phyloP scores from a whole-genome alignment of 192 early-diverging fungal genomes.

The Entomortierella chlamydospora region DNA sequence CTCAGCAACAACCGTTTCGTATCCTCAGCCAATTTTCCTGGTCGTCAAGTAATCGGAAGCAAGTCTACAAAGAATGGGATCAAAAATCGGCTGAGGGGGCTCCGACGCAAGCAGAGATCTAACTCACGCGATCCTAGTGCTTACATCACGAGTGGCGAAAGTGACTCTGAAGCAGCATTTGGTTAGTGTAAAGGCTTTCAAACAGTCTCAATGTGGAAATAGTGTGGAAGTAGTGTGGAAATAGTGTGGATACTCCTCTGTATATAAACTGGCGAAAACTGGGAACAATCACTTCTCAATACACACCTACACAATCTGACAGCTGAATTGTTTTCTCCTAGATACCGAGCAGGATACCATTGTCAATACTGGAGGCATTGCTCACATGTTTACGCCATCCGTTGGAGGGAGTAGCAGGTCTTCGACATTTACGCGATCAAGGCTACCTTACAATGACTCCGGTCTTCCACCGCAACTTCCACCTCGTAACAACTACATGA shows the following conservation, averaged over 20 bases:
- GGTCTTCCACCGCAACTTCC: constrained; percentile 34
- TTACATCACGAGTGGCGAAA: constrained; percentile 44
- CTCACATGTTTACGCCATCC: neutral
- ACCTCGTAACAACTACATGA: constrained; percentile 8
- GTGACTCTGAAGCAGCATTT: constrained; percentile 44
- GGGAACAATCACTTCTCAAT: too few relatives aligned
- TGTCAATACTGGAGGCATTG: constrained; percentile 37
- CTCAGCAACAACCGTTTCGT: neutral
- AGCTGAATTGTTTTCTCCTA: neutral
- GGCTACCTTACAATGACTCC: neutral
- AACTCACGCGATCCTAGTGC: constrained; percentile 19
- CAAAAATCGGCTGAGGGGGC: constrained; percentile 32
- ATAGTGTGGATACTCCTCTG: too few relatives aligned
- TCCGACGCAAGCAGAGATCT: constrained; percentile 24
- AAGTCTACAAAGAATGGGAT: constrained; percentile 38
- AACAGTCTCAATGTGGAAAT: neutral
- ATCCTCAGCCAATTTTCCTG: neutral
- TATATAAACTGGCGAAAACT: too few relatives aligned
- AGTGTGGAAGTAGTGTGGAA: neutral
- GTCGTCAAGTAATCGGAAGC: constrained; percentile 6
- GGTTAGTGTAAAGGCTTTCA: constrained; percentile 8
- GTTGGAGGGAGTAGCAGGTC: constrained; percentile 1
- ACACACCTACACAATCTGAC: neutral
- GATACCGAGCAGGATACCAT: constrained; percentile 19
- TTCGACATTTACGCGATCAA: constrained; percentile 8